These are phyloP conservation scores for Phanerochaete carnosa DNA, from an alignment of 768 basidiomycete genomes.

Conservation along the genomic window DNA sequence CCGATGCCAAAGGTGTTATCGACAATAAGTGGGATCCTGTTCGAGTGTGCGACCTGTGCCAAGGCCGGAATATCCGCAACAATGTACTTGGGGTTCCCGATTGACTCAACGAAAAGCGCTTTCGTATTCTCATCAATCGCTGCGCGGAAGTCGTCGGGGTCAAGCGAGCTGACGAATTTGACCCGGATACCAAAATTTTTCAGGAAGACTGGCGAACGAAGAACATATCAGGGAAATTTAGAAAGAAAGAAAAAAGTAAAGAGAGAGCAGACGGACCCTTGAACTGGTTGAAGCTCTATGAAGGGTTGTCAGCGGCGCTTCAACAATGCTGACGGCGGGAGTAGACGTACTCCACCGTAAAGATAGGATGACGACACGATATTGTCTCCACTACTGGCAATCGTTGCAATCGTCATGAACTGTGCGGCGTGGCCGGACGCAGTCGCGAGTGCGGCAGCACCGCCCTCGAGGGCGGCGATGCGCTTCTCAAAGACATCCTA, in stretches of 20 bases:
- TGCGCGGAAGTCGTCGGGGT: constrained; percentile 55
- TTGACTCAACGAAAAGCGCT: constrained; percentile 71
- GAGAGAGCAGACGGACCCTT: constrained; percentile 38
- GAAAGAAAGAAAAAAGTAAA: not conserved
- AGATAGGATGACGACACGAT: constrained; percentile 67
- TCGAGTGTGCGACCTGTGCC: constrained; percentile 68
- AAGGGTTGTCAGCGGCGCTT: not conserved
- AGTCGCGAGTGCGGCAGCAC: constrained; percentile 69
- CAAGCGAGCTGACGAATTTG: constrained; percentile 56
- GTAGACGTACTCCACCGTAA: constrained; percentile 59
- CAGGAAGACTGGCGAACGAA: constrained; percentile 46
- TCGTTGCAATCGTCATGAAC: constrained; percentile 62
- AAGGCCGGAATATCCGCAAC: constrained; percentile 66
- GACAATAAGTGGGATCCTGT: constrained; percentile 74
- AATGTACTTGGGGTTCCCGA: constrained; percentile 76
- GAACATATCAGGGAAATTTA: not conserved
- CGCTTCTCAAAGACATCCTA: constrained; percentile 80
- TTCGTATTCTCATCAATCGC: constrained; percentile 79
- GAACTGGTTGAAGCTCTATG: constrained; percentile 66
- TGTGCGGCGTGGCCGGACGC: constrained; percentile 77
- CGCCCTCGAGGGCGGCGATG: constrained; percentile 79
- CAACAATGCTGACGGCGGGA: not conserved
- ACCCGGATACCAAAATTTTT: constrained; percentile 64
- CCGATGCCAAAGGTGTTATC: constrained; percentile 81
- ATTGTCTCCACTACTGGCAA: constrained; percentile 70